Base-by-base conservation (phyloP, 371 early-diverging fungal genomes). In the Lichtheimia hyalospora region DNA sequence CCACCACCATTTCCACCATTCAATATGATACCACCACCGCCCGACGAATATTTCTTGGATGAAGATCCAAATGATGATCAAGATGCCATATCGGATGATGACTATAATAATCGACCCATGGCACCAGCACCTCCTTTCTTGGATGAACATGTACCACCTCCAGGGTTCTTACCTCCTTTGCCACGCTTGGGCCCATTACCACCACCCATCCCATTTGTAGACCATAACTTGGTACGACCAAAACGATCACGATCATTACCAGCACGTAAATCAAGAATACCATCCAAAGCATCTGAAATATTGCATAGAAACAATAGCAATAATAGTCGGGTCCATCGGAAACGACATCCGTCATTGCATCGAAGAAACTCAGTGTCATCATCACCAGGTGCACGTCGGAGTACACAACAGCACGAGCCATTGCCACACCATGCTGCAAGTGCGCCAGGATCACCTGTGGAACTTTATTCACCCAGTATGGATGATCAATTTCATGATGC, bases 361-460 rank as follows among this genome's bases (percentile, higher is more conserved):
- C 58, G 58, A 16, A 49, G 52, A 49, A 39, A 23, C 43, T 58
- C 59, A 25, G 15, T 58, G 6, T 49, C 59, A 3, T 49, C 52
- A 18, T 24, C 59, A 21, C 52, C 52, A 46, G 46, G 46, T 46
- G 46, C 34, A 34, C 34, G 21, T 46, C 50, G n/a, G 20, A 34
- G 57, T 25, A 25, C 42, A 23, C 46, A 25, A 46, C n/a, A 18
- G 57, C 39, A 54, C 16, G 14, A 42, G 52, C 10, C 28, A 24
- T 42, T 21, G n/a, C n/a, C 39, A 34, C 34, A 49, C 13, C 59
- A 51, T 16, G 59, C 52, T 2, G 24, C 5, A 4, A 58, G 59
- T 39, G 59, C 25, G 15, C 59, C 59, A n/a, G 52, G 51, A n/a
- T 58, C 59, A n/a, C 59, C 59, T 12, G 51, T 58, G 15, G 56